Base-by-base conservation (phyloP, 768 basidiomycete genomes). In the Boletellus ananas region DNA sequence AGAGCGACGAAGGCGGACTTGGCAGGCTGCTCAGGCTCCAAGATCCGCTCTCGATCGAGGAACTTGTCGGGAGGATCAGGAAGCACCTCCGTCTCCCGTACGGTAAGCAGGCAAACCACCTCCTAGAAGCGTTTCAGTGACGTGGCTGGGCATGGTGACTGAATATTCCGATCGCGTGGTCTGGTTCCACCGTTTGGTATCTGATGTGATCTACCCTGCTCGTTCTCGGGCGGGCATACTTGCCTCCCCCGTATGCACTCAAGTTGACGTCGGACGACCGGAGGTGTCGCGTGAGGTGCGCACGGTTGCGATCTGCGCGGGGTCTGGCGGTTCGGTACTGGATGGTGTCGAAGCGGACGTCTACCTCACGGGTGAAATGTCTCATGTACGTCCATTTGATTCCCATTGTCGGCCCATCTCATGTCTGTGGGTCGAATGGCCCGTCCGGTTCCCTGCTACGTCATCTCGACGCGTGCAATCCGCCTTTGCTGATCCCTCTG, bases 361-460 rank as follows among this genome's bases (percentile, higher is more conserved):
- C 21, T 92, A 89, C 67, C 76, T 94, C 60, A 97, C 95, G 3
- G 95, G 95, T 9, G 93, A 97, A 72, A 90, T 94, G 88, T 67
- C 79, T 17, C 94, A 95, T 69, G 90, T 92, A 68, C 45, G 81
- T 68, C 56, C 43, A 55, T 51, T 51, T 33, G 10, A 25, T 49
- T 55, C 54, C 53, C 48, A 56, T 61, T 56, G 38, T 52, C 57
- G 65, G 59, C 3, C 8, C 18, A 38, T 34, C n/a, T 34, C 44
- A 21, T 16, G 3, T 43, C 17, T 17, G 13, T 9, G 13, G 9
- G 12, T 8, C 36, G 11, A 27, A 34, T 16, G 18, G 33, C 21
- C n/a, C 43, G 18, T n/a, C 3, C n/a, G 23, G 14, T 35, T n/a
- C 37, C 27, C 40, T 46, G 23, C 34, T 45, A 46, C n/a, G 44